Conservation (phyloP, 179 eudicot genomes). For the Gypsophila paniculata region DNA sequence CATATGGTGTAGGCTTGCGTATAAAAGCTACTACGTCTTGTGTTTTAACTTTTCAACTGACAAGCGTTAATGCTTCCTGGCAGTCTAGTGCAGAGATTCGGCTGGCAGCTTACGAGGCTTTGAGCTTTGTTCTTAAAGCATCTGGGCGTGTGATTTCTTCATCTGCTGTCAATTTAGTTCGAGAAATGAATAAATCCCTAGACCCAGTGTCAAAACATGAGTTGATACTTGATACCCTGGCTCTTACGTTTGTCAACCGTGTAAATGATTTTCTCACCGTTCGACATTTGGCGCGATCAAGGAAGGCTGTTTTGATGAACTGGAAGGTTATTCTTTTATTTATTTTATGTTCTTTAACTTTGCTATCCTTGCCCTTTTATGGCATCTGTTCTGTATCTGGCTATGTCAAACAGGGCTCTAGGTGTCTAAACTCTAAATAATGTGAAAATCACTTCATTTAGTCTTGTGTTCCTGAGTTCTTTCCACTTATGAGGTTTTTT, state of each 20-base stretch:
- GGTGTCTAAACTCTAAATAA: neutral
- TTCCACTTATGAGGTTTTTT: neutral
- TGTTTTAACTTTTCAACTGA: conserved; percentile 16
- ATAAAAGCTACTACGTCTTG: neutral
- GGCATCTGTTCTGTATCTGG: neutral
- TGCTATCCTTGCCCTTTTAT: neutral
- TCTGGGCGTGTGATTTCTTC: conserved; percentile 42
- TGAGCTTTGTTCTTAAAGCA: conserved; percentile 54
- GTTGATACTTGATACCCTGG: conserved; percentile 55
- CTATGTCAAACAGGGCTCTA: neutral
- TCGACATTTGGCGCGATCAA: conserved; percentile 60
- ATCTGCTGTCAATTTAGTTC: conserved; percentile 36
- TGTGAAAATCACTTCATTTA: neutral
- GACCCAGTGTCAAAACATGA: conserved; percentile 23
- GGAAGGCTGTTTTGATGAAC: conserved; percentile 73
- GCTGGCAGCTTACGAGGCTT: conserved; percentile 75
- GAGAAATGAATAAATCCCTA: conserved; percentile 31
- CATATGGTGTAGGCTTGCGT: neutral
- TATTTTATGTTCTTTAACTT: conserved; percentile 7
- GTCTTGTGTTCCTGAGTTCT: neutral
- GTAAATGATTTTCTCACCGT: conserved; percentile 55
- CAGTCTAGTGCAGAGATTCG: conserved; percentile 70
- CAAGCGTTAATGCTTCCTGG: conserved; percentile 23
- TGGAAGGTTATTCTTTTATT: conserved; percentile 55
- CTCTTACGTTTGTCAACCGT: conserved; percentile 53